phyloP scores from a whole-genome alignment of 345 rosid genomes.

The Brassica juncea region DNA sequence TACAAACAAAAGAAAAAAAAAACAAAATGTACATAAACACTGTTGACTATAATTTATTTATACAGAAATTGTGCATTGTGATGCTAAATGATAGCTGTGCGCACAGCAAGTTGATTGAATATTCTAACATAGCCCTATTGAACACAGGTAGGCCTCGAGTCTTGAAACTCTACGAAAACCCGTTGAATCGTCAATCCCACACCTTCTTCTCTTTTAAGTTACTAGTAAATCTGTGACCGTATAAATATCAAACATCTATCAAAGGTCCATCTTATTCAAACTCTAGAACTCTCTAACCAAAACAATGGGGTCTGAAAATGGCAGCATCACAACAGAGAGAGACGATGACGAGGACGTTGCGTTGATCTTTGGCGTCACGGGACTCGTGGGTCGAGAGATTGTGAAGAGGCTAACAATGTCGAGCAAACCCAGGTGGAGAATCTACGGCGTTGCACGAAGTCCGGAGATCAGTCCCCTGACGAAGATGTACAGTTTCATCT shows the following conservation, averaged over 20 bases:
- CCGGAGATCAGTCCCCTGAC: conserved; percentile 47
- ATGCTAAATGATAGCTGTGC: conserved; percentile 37
- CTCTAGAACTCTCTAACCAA: neutral
- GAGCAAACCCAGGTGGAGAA: conserved; percentile 60
- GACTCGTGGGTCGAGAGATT: conserved; percentile 84
- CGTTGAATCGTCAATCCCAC: conserved; percentile 27
- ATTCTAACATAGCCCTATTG: conserved; percentile 23
- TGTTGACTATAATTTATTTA: conserved; percentile 30
- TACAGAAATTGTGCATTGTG: conserved; percentile 11
- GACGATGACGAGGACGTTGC: conserved; percentile 52
- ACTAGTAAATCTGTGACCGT: neutral
- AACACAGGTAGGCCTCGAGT: conserved; percentile 40
- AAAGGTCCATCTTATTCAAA: conserved; percentile 12
- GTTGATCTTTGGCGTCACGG: conserved; percentile 77
- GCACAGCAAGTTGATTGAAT: conserved; percentile 28
- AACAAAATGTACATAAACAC: conserved; percentile 16
- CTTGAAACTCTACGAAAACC: conserved; percentile 30
- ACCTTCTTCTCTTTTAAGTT: neutral
- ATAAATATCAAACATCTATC: neutral
- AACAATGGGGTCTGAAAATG: conserved; percentile 46
- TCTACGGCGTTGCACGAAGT: conserved; percentile 75
- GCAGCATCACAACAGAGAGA: conserved; percentile 13
- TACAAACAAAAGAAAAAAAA: neutral
- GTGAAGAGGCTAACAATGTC: conserved; percentile 50
- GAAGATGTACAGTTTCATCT: conserved; percentile 60